phyloP scores from a whole-genome alignment of 176 grass and related monocot genomes.

The Oryza brachyantha region DNA sequence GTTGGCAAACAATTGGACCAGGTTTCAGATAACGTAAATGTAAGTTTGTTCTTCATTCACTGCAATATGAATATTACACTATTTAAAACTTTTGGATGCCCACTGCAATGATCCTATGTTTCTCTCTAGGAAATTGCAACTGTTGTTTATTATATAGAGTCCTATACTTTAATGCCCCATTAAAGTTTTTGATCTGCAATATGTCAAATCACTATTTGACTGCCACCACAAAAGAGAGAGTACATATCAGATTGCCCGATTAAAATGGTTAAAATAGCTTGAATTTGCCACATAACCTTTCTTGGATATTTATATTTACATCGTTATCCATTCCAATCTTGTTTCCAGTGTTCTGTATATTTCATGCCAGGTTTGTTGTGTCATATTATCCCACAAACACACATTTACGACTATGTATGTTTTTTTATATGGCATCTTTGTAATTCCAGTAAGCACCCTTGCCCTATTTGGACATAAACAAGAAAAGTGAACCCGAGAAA shows the following conservation, averaged over 20 bases:
- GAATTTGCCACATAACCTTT: neutral
- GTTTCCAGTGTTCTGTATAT: neutral
- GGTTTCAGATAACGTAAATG: constrained; percentile 76
- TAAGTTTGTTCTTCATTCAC: constrained; percentile 43
- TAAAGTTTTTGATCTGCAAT: neutral
- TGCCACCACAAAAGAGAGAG: neutral
- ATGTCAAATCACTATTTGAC: constrained; percentile 3
- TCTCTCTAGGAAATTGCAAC: neutral
- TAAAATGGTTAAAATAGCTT: neutral
- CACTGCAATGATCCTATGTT: neutral
- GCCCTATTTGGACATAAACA: constrained; percentile 3
- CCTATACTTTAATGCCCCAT: neutral
- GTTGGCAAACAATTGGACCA: constrained; percentile 83
- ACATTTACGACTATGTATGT: neutral
- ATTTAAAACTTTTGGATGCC: neutral
- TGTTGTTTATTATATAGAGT: neutral
- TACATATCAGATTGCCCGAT: neutral
- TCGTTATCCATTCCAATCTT: neutral
- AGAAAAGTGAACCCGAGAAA: neutral
- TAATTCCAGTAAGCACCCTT: neutral
- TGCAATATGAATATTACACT: neutral
- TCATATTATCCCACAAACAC: neutral
- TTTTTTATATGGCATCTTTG: neutral
- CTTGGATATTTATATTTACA: neutral
- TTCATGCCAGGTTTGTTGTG: neutral